A percentile compares a stretch with the other conserved stretches of the same genome.
Conservation (phyloP, 805 yeast genomes). For the Peterozyma xylosa region DNA sequence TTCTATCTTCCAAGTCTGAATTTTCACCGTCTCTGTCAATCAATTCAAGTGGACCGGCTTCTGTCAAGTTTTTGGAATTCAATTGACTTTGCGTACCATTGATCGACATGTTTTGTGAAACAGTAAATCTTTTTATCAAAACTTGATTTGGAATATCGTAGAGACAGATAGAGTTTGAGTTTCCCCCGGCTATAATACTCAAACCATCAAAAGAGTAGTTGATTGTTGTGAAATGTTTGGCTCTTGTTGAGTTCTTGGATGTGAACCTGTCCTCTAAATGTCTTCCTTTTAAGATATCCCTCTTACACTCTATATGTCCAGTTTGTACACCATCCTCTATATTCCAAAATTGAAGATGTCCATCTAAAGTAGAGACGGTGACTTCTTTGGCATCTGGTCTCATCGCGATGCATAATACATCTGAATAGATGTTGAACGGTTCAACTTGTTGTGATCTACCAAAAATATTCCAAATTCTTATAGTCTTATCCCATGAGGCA, state of each 20-base stretch:
- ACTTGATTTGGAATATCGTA: conserved; percentile 90
- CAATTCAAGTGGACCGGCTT: conserved; percentile 76
- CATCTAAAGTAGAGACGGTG: conserved; percentile 84
- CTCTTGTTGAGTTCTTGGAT: conserved; percentile 72
- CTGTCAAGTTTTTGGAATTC: conserved; percentile 79
- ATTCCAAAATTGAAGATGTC: conserved; percentile 80
- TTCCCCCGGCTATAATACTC: conserved; percentile 87
- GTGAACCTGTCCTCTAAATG: conserved; percentile 75
- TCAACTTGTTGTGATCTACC: conserved; percentile 83
- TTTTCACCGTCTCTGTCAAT: conserved; percentile 83
- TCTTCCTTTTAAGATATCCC: conserved; percentile 84
- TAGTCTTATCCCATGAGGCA: conserved; percentile 95
- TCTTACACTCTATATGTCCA: conserved; percentile 78
- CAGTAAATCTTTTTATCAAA: conserved; percentile 69
- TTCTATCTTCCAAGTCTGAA: conserved; percentile 76
- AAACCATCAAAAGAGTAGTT: conserved; percentile 86
- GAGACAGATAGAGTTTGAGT: conserved; percentile 82
- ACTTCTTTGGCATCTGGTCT: conserved; percentile 91
- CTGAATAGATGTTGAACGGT: conserved; percentile 80
- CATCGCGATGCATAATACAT: conserved; percentile 74
- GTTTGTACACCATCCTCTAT: conserved; percentile 73
- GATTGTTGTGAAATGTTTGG: conserved; percentile 76
- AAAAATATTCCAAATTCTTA: conserved; percentile 88
- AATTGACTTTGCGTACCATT: conserved; percentile 80
- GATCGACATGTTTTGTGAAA: conserved; percentile 82